Evolutionary conservation across 768 basidiomycete species (phyloP).

Genomic region (Kwoniella mangroviensis): DNA sequence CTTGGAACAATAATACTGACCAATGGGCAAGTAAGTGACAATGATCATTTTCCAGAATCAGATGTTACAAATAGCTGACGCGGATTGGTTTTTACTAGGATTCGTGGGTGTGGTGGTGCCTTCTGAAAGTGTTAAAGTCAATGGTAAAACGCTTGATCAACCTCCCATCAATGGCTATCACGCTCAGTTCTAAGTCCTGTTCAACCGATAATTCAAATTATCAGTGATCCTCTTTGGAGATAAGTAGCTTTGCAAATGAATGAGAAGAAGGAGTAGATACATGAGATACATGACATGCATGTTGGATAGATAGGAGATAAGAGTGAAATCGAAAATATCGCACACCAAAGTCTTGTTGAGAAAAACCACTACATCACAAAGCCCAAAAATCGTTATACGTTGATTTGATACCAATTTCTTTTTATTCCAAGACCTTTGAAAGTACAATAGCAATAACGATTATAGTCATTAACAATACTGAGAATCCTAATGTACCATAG

Average conservation of each 20-base stretch:
- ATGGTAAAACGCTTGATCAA: conserved; percentile 17
- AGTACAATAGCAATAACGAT: conserved; percentile 28
- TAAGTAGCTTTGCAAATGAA: too few relatives aligned
- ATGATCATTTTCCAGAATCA: too few relatives aligned
- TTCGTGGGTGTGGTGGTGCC: conserved; percentile 24
- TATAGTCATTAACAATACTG: conserved; percentile 21
- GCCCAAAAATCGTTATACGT: too few relatives aligned
- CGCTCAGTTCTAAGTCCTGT: conserved; percentile 17
- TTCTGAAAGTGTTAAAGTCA: conserved; percentile 14
- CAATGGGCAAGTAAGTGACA: conserved; percentile 26
- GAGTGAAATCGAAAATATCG: too few relatives aligned
- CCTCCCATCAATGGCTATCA: conserved; percentile 25
- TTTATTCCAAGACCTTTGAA: background rate
- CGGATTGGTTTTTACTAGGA: conserved; percentile 10
- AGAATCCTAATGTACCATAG: conserved; percentile 31
- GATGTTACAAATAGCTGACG: background rate
- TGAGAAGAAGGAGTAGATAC: too few relatives aligned
- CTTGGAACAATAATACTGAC: conserved; percentile 28
- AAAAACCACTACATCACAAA: too few relatives aligned
- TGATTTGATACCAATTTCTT: background rate
- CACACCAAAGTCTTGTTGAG: too few relatives aligned
- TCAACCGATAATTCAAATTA: too few relatives aligned
- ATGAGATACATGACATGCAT: too few relatives aligned
- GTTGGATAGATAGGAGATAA: too few relatives aligned
- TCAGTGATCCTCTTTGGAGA: too few relatives aligned